phyloP scores from a whole-genome alignment of 192 early-diverging fungal species.

The Podila epigama region DNA sequence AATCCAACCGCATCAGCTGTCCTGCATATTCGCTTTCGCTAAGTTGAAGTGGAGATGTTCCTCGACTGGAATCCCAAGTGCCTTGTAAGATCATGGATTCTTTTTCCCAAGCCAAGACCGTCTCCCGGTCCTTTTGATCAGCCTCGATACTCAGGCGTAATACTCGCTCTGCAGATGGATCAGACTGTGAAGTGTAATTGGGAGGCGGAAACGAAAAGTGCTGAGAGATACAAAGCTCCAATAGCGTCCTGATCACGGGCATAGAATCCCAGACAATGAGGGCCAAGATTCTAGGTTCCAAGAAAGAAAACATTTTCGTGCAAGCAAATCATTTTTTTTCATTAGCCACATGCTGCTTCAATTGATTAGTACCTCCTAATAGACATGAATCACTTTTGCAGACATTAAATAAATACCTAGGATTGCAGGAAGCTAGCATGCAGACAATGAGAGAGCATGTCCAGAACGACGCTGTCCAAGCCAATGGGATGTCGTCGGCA shows the following conservation, averaged over 20 bases:
- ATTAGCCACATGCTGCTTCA: too few species aligned
- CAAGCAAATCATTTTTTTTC: too few species aligned
- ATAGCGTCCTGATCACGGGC: constrained; percentile 33
- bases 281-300: constrained; percentile 21
- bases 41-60: neutral
- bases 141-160: constrained; percentile 18
- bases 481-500: constrained; percentile 23
- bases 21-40: constrained; percentile 35
- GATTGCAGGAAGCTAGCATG: constrained; percentile 39
- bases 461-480: constrained; percentile 37
- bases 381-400: neutral
- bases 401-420: neutral
- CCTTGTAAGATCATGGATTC: constrained; percentile 13
- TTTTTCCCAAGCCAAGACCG: constrained; percentile 36
- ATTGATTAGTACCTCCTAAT: too few species aligned
- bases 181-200: constrained; percentile 39
- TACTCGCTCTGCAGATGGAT: constrained; percentile 38
- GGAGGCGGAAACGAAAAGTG: constrained; percentile 47
- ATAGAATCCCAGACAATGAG: constrained; percentile 49
- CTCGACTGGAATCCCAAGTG: constrained; percentile 18
- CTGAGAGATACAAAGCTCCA: constrained; percentile 45
- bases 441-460: constrained; percentile 20
- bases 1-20: constrained; percentile 37
- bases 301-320: neutral
- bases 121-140: constrained; percentile 31